A percentile compares a stretch with the other conserved stretches of the same genome.
phyloP scores from a whole-genome alignment of 176 grass and related monocot genomes.

The Bothriochloa decipiens region DNA sequence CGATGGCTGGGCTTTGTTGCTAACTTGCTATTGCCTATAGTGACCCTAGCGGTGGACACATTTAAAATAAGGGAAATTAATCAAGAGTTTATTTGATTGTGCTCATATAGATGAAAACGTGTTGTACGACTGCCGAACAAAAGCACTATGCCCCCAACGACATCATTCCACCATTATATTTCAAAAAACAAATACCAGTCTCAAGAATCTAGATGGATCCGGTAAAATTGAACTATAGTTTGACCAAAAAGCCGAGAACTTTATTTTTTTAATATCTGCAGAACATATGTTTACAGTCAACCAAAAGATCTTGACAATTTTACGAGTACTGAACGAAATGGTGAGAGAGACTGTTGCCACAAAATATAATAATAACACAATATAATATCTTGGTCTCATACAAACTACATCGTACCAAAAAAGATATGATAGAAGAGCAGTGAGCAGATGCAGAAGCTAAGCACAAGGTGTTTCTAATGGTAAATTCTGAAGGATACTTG shows the following conservation, averaged over 20 bases:
- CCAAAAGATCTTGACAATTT: background rate
- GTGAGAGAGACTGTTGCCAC: no score
- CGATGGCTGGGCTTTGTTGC: no score
- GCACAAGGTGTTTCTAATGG: background rate
- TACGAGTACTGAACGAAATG: background rate
- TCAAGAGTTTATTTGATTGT: no score
- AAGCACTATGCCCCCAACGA: background rate
- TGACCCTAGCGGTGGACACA: no score
- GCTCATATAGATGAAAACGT: no score
- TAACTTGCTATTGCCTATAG: no score
- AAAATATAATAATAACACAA: background rate
- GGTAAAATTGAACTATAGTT: background rate
- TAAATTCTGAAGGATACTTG: slow-evolving; percentile 21
- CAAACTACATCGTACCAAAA: background rate
- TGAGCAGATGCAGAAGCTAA: background rate
- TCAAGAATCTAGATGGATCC: background rate
- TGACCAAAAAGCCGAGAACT: background rate
- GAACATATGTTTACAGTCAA: background rate
- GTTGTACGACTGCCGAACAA: no score
- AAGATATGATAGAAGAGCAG: background rate
- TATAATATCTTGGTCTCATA: background rate
- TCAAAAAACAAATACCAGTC: background rate
- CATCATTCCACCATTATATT: background rate
- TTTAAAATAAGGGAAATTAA: no score
- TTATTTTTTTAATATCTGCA: no score